Percentiles rank a stretch among this genome's conserved stretches.
Conservation (phyloP, 2,329 filamentous ascomycete genomes). For the Epichloe scottii region DNA sequence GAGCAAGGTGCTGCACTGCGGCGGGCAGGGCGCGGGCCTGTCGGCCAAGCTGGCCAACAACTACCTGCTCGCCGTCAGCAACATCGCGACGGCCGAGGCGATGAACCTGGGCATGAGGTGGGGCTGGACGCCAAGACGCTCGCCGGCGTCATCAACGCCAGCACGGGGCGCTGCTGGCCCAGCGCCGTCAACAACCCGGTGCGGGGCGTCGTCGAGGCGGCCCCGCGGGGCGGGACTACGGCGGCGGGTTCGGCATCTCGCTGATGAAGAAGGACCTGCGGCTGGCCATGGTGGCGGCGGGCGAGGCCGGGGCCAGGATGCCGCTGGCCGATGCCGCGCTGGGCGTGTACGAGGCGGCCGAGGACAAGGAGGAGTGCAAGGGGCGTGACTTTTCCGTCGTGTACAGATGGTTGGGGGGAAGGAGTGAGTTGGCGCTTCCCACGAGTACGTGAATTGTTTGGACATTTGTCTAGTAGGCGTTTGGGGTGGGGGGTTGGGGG, state of each 20-base stretch:
- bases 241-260: constrained; percentile 62
- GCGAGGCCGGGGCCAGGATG: constrained; percentile 52
- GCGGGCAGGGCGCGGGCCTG: constrained; percentile 70
- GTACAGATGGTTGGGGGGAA: constrained; percentile 57
- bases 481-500: too few relatives aligned
- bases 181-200: constrained; percentile 95
- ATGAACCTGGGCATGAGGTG: constrained; percentile 52
- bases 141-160: constrained; percentile 79
- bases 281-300: constrained; percentile 59
- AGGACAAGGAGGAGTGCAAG: constrained; percentile 46
- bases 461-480: too few relatives aligned
- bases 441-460: too few relatives aligned
- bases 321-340: constrained; percentile 50
- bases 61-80: constrained; percentile 88
- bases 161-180: constrained; percentile 92
- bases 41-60: constrained; percentile 95
- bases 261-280: constrained; percentile 73
- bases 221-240: constrained; percentile 67
- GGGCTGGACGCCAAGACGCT: constrained; percentile 51
- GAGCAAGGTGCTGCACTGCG: constrained; percentile 73
- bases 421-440: constrained; percentile 16
- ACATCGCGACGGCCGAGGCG: constrained; percentile 58
- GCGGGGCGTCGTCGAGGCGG: constrained; percentile 62
- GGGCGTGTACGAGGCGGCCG: constrained; percentile 55
- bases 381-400: constrained; percentile 74